A percentile compares a stretch with the other conserved stretches of the same genome.
Conservation (phyloP, 495 filamentous ascomycete genomes). For the Letharia lupina region DNA sequence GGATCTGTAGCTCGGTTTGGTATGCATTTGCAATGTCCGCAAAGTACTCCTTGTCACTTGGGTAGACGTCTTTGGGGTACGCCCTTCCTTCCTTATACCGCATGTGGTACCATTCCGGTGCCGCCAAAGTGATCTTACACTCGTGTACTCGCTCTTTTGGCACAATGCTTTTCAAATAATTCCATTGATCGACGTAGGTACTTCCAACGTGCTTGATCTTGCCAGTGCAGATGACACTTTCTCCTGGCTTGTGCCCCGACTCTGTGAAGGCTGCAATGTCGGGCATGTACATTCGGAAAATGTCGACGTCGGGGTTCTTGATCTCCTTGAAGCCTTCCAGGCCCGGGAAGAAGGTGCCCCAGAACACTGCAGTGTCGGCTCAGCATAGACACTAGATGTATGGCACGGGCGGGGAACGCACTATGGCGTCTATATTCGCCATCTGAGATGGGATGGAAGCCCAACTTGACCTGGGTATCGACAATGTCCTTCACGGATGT, state of each 20-base stretch:
- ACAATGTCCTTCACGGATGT: constrained; percentile 58
- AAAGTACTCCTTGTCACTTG: constrained; percentile 62
- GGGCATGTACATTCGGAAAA: constrained; percentile 69
- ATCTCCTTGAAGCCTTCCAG: constrained; percentile 63
- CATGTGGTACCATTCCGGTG: constrained; percentile 68
- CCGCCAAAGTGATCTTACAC: constrained; percentile 65
- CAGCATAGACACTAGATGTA: not conserved
- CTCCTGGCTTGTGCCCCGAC: constrained; percentile 62
- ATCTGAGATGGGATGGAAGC: constrained; percentile 60
- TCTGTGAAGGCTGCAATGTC: constrained; percentile 70
- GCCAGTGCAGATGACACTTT: constrained; percentile 62
- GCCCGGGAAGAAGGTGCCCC: constrained; percentile 68
- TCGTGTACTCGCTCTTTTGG: constrained; percentile 52
- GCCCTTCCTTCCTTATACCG: constrained; percentile 61
- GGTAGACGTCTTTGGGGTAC: constrained; percentile 57
- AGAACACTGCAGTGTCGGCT: constrained; percentile 42
- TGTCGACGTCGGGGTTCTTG: constrained; percentile 45
- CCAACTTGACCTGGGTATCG: constrained; percentile 55
- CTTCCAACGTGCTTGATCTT: constrained; percentile 61
- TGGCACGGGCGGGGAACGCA: constrained; percentile 24
- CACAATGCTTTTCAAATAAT: constrained; percentile 56
- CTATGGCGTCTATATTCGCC: constrained; percentile 68
- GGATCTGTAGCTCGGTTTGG: constrained; percentile 53
- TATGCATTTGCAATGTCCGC: constrained; percentile 67
- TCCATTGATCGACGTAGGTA: constrained; percentile 57